These are phyloP conservation scores for Oxytropis ochrocephala DNA, from an alignment of 306 rosid genomes.

Conservation along the genomic window DNA sequence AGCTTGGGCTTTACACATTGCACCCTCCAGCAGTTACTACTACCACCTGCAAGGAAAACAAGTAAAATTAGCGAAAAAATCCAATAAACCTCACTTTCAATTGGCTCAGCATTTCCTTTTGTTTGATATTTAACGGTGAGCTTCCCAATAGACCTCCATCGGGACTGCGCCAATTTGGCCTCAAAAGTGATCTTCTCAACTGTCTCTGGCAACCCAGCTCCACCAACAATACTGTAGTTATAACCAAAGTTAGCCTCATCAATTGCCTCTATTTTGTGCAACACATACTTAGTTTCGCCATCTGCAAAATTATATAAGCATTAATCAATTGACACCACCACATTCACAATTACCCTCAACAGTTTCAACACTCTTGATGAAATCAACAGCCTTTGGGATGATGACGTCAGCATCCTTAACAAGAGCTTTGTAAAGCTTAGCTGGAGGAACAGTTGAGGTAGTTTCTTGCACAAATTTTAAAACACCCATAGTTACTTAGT, in stretches of 20 bases:
- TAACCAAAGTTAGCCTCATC: constrained; percentile 26
- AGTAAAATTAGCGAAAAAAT: too few species aligned
- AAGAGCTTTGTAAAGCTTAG: constrained; percentile 35
- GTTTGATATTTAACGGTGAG: not conserved
- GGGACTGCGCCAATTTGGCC: constrained; percentile 16
- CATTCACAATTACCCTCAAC: constrained; percentile 25
- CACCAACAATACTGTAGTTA: constrained; percentile 35
- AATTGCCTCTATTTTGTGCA: constrained; percentile 29
- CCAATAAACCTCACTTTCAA: constrained; percentile 17
- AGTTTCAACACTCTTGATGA: constrained; percentile 12
- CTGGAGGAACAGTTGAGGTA: constrained; percentile 23
- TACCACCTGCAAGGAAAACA: too few species aligned
- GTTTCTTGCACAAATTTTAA: constrained; percentile 20
- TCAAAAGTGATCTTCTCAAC: constrained; percentile 30
- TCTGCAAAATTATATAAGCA: not conserved
- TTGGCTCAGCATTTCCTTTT: constrained; percentile 26
- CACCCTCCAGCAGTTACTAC: too few species aligned
- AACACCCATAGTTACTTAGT: constrained; percentile 31
- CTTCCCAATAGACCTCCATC: constrained; percentile 31
- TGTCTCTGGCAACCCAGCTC: not conserved
- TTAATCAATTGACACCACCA: constrained; percentile 22
- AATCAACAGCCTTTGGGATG: constrained; percentile 22
- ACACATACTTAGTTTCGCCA: constrained; percentile 16
- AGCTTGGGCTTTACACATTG: too few species aligned
- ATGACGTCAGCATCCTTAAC: constrained; percentile 21